Conservation (phyloP, 2,329 filamentous ascomycete species). For the Leptodontidium sp. region DNA sequence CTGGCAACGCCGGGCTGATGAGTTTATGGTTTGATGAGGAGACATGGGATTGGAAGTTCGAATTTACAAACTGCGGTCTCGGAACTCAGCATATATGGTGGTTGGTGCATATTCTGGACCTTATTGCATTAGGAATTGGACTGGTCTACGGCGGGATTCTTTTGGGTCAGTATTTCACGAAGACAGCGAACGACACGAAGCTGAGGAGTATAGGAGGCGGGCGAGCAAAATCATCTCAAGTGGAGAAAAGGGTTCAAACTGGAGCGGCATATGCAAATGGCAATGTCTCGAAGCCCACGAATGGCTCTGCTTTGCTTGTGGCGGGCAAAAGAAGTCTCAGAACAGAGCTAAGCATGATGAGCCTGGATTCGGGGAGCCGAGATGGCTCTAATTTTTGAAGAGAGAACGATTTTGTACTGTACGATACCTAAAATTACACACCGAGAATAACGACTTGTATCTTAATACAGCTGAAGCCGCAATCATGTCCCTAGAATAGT, state of each 20-base stretch:
- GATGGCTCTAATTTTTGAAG: not conserved
- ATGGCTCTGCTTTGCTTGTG: not conserved
- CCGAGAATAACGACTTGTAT: too few relatives aligned
- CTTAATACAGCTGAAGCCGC: too few relatives aligned
- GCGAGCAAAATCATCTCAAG: not conserved
- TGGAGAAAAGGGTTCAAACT: not conserved
- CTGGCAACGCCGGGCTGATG: constrained; percentile 88
- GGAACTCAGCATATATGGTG: constrained; percentile 96
- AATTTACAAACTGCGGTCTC: constrained; percentile 79
- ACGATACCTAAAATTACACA: not conserved
- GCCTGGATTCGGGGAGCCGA: not conserved
- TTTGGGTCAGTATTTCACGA: not conserved
- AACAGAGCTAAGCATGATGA: not conserved
- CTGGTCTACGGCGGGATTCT: constrained; percentile 26
- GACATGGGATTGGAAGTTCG: constrained; percentile 79
- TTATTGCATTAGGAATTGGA: constrained; percentile 40
- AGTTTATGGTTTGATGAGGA: constrained; percentile 87
- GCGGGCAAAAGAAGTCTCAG: constrained; percentile 6
- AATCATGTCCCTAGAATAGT: too few relatives aligned
- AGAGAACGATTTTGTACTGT: not conserved
- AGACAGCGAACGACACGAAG: not conserved
- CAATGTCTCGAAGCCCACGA: too few relatives aligned
- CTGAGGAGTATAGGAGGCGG: not conserved
- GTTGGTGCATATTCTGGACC: constrained; percentile 79
- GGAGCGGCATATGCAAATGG: not conserved